Base-by-base conservation (phyloP, 2,329 filamentous ascomycete genomes). In the Cordyceps militaris region DNA sequence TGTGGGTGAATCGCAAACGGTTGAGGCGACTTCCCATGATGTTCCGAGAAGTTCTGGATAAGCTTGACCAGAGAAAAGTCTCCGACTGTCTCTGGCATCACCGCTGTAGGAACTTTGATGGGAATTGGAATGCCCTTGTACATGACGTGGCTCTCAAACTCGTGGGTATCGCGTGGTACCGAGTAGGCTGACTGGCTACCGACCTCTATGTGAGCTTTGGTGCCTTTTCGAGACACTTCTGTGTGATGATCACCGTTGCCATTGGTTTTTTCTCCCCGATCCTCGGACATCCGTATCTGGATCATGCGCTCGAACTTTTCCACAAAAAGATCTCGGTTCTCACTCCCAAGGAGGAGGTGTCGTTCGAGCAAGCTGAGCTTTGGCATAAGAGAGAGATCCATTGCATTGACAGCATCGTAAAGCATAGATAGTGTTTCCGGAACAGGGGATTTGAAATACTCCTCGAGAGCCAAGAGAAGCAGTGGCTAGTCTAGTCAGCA, bases 261-360 rank as follows among this genome's bases (percentile, higher is more conserved):
- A 24, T 64, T 54, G 56, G 73, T 60, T 67, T 71, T 69, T 21
- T 75, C 76, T 19, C 73, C 74, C 47, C 75, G 73, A 62, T 85
- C 89, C 61, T 90, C 84, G 13, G 80, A 81, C 71, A 91, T 85
- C 43, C 90, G 85, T 73, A 89, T 89, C 63, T 92, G 84, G 57
- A 96, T 88, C 86, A 97, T 96, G 62, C 88, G 85, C 71, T 97
- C 91, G 66, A 99, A 99, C 69, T 97, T 99, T 69, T 99, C 94
- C 32, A 97, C 83, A 68, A 99, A 99, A 65, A 99, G 84, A 69
- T 99, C 94, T 69, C 95, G 96, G 65, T 91, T 92, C 65, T 97
- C 92, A 69, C 88, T 96, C 9, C 89, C 86, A 69, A 96, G 91
- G 26, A 99, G 73, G 56, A 99, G 86, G 64, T 91, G 86, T 52